Evolutionary conservation across 805 yeast genomes (phyloP), one percentile per base, ranked within the genome.

Genomic region (Cyberlindnera maclurae): DNA sequence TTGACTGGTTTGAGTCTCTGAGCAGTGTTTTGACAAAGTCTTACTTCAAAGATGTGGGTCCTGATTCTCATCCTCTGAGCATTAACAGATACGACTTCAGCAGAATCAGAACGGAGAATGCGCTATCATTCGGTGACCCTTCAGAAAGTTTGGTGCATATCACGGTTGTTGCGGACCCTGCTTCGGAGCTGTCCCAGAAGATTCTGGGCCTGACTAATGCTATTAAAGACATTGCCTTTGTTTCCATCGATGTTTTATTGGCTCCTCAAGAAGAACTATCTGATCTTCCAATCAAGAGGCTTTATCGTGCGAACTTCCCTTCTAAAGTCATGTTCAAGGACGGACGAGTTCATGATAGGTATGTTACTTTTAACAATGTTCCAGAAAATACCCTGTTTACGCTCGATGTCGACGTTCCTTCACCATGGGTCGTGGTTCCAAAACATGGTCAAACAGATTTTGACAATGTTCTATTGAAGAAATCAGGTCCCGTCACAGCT

Each of bases 81-180:
- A 65, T 70, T 15, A 62, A 77, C 9, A 62, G 83, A 44, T 64
- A 63, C 46, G 76, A 74, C 45, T 59, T 77, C 29, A 51, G 61
- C 11, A 51, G 60, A 50, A 52, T 46, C 33, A 49, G 41, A 32
- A 54, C 48, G 5, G 45, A 33, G 4, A 40, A 36, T 11, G 38
- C 55, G 34, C 51, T 57, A 28, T 53, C 50, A 12, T 51, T 47
- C 28, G 58, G 55, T 9, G 47, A 49, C 7, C 46, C 46, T 1
- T 42, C 47, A 0, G 40, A 53, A 3, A 66, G 71, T 26, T 57
- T 60, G 13, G 54, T 87, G 15, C 82, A 82, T 43, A 51, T 88
- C 4, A 58, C 74, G 4, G 63, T 83, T 0, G 59, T 83, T 1
- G 51, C 85, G 29, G 88, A 93, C 55, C 97, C 97, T 1, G 58